Evolutionary conservation across 805 yeast genomes (phyloP), one percentile per base, ranked within the genome.

Genomic region (Suhomyces tanzawaensis): DNA sequence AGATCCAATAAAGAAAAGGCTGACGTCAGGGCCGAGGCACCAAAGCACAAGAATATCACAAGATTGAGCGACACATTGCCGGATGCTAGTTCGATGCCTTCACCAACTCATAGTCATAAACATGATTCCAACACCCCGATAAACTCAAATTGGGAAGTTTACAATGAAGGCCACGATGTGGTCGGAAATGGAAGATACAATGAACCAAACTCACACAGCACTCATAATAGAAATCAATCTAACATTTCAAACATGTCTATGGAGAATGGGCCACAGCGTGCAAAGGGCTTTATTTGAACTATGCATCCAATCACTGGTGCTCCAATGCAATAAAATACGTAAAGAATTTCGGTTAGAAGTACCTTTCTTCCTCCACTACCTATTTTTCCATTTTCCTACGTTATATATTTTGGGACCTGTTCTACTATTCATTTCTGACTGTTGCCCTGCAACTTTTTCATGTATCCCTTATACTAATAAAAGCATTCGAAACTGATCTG

Each of bases 51-150:
- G 13, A 29, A 33, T 7, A 32, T 45, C 6, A 39, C 41, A 4
- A 57, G 65, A 41, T 44, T 60, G 28, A 58, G 60, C 39, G 68
- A 56, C 29, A 54, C 58, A 8, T 38, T 52, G 29, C 41, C 35
- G 16, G 39, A 41, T 19, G 58, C 51, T 27, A 23, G 19, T 15
- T 29, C 42, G 3, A 34, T 36, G 24, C 42, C 42, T 13, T 29
- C 38, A 25, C 38, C 42, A 25, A 29, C 21, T 13, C 19, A 14
- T 4, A 35, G 38, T 17, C 27, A 24, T n/a, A 29, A 18, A 7
- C 32, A 35, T 14, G 38, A 29, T 15, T 23, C 38, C 13, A 12
- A 11, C 19, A 35, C 38, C 12, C 42, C 42, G 29, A 39, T 39
- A 34, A 34, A 33, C 3, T 34, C 42, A 11, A 37, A 36, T 9